Percentiles rank a stretch among this genome's conserved stretches.
Evolutionary conservation across 2,329 filamentous ascomycete genomes (phyloP).

Genomic region (Fonsecaea erecta): DNA sequence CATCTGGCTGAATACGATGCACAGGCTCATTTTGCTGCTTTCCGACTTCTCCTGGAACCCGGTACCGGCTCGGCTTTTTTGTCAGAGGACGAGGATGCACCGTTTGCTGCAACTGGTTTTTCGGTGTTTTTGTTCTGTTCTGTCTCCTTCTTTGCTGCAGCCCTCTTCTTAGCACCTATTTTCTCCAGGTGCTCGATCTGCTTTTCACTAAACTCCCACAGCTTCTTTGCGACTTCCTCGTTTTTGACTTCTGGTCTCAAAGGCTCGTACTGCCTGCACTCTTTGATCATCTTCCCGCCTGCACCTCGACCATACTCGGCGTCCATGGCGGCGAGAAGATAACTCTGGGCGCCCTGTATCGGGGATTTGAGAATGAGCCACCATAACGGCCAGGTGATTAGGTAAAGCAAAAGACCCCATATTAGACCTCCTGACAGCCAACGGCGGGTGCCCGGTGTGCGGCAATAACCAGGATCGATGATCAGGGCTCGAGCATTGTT

Average conservation of each 20-base stretch:
- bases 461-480: conserved; percentile 81
- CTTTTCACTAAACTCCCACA: conserved; percentile 89
- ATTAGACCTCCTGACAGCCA: conserved; percentile 87
- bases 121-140: conserved; percentile 38
- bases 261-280: conserved; percentile 78
- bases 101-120: conserved; percentile 31
- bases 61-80: conserved; percentile 41
- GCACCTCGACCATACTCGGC: conserved; percentile 65
- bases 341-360: conserved; percentile 80
- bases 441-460: conserved; percentile 84
- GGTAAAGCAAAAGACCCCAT: conserved; percentile 76
- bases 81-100: conserved; percentile 9
- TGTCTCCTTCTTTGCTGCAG: conserved; percentile 60
- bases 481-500: conserved; percentile 83
- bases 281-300: conserved; percentile 80
- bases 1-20: conserved; percentile 8
- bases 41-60: conserved; percentile 49
- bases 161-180: conserved; percentile 68
- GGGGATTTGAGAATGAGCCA: conserved; percentile 90
- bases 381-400: conserved; percentile 76
- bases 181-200: conserved; percentile 83
- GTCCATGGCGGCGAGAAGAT: conserved; percentile 87
- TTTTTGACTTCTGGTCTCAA: conserved; percentile 75
- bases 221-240: conserved; percentile 76
- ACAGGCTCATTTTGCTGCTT: conserved; percentile 36